Conservation (phyloP, 495 filamentous ascomycete species). For the Cryomyces minteri region DNA sequence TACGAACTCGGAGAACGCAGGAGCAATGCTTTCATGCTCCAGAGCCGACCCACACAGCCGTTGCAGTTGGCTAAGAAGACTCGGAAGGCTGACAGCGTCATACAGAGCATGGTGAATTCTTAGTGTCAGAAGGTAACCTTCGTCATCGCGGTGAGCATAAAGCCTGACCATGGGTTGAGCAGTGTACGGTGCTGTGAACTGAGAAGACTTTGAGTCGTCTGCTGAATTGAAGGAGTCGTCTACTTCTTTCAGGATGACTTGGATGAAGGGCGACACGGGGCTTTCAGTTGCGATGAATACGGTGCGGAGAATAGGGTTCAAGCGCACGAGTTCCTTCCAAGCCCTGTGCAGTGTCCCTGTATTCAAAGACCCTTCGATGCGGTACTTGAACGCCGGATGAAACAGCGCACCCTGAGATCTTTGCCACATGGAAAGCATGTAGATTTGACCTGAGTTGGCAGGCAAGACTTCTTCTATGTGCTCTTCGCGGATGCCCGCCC, state of each 20-base stretch:
- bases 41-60: slow-evolving; percentile 16
- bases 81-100: slow-evolving; percentile 35
- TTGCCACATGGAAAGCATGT: slow-evolving; percentile 51
- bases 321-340: slow-evolving; percentile 35
- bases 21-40: background rate
- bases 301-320: slow-evolving; percentile 43
- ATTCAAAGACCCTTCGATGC: too few species aligned
- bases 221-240: background rate
- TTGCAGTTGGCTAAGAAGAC: slow-evolving; percentile 27
- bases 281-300: slow-evolving; percentile 31
- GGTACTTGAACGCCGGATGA: slow-evolving; percentile 43
- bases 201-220: too few species aligned
- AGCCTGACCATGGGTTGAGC: slow-evolving; percentile 16
- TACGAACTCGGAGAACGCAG: slow-evolving; percentile 14
- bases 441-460: slow-evolving; percentile 51
- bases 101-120: slow-evolving; percentile 45
- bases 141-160: slow-evolving; percentile 8
- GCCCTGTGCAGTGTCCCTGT: slow-evolving; percentile 25
- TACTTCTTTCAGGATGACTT: slow-evolving; percentile 25
- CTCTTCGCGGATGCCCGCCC: slow-evolving; percentile 15
- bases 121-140: slow-evolving; percentile 21
- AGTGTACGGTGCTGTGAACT: too few species aligned
- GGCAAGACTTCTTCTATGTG: slow-evolving; percentile 38
- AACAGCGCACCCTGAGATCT: slow-evolving; percentile 40
- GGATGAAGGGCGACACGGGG: slow-evolving; percentile 29